Evolutionary conservation across 2,329 filamentous ascomycete species (phyloP), one percentile per base, ranked within the genome.

Genomic region (Aspergillus ustus): DNA sequence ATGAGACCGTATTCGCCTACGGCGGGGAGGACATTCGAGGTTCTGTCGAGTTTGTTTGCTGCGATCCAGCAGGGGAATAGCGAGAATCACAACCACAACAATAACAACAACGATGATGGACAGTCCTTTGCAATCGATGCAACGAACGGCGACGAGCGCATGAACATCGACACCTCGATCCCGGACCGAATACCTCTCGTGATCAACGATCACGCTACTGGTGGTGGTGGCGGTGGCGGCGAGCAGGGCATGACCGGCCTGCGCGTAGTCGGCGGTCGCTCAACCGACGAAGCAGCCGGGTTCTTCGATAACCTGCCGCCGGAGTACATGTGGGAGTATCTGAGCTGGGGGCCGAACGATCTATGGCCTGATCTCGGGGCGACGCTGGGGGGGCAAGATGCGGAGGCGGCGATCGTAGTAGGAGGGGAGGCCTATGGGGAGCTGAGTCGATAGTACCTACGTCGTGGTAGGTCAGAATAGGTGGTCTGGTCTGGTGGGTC

Each of bases 301-400:
- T 52, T 29, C 11, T 52, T 52, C 20, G 50, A 52, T 7, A 37
- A 52, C 9, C 7, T 52, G 4, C 20, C 29, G 29, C 25, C 29
- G 28, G 28, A 52, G 31, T 37, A 52, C 15, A 37, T 52, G 50
- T 34, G 29, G 29, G 50, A 52, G n/a, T 52, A 52, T 17, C n/a
- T 52, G n/a, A 52, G 50, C 17, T 52, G 50, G 50, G 50, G 31
- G 15, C 28, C 25, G 15, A 29, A 52, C 5, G 31, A 52, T 20
- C 50, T 52, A 6, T 52, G 50, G 50, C 50, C 50, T n/a, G 50
- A 34, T 6, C 9, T 34, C n/a, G n/a, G n/a, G 11, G 19, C 50
- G 2, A 20, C n/a, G 7, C 25, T 49, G 13, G 25, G 15, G 11
- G 25, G 25, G 13, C 45, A 48, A n/a, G n/a, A n/a, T n/a, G n/a